Conservation (phyloP, 2,329 filamentous ascomycete species). For the Venturia carpophila region DNA sequence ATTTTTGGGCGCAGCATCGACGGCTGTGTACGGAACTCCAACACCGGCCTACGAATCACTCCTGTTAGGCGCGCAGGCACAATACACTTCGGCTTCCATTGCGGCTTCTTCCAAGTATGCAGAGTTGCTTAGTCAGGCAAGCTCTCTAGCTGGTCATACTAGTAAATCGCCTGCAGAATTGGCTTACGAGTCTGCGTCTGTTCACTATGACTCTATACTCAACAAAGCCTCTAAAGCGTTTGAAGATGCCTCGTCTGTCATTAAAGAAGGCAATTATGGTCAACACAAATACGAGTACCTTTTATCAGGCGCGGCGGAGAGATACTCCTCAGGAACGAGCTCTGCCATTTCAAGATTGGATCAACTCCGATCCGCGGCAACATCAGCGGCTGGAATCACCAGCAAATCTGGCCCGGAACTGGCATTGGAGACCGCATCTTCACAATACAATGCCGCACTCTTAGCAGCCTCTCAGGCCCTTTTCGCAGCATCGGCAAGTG, state of each 20-base stretch:
- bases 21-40: constrained; percentile 57
- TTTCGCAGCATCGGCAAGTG: constrained; percentile 26
- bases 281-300: constrained; percentile 3
- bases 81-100: constrained; percentile 36
- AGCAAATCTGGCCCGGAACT: constrained; percentile 31
- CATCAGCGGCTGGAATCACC: constrained; percentile 28
- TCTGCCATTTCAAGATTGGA: constrained; percentile 34
- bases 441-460: constrained; percentile 38
- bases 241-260: constrained; percentile 27
- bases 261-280: constrained; percentile 20
- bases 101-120: constrained; percentile 33
- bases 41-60: constrained; percentile 45
- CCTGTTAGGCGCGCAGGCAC: constrained; percentile 23
- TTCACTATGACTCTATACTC: constrained; percentile 30
- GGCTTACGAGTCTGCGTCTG: constrained; percentile 37
- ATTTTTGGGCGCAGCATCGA: constrained; percentile 64
- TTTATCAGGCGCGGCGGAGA: background rate
- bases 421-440: constrained; percentile 37
- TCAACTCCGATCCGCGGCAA: constrained; percentile 27
- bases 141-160: constrained; percentile 29
- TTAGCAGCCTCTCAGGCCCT: constrained; percentile 36
- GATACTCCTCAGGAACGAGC: constrained; percentile 23
- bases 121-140: constrained; percentile 34
- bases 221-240: constrained; percentile 27
- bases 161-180: constrained; percentile 50